These are phyloP conservation scores for Epichloe gansuensis DNA, from an alignment of 2,329 filamentous ascomycete genomes.

Conservation along the genomic window DNA sequence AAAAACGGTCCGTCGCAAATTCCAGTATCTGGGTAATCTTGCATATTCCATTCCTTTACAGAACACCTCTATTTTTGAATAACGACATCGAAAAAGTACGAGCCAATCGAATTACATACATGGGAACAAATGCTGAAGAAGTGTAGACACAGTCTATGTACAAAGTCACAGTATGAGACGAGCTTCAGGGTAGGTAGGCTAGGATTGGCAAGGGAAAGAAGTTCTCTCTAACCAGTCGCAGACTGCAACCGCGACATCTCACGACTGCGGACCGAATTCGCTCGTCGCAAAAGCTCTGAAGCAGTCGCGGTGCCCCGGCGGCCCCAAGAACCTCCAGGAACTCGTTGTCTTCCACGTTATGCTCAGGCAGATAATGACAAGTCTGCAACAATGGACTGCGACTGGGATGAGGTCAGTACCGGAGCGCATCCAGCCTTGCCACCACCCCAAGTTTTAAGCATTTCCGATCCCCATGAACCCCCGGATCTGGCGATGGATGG, in stretches of 20 bases:
- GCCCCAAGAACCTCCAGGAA: conserved; percentile 1
- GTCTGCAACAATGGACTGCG: conserved; percentile 46
- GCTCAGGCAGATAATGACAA: conserved; percentile 25
- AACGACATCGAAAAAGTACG: no score
- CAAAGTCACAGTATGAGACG: not conserved
- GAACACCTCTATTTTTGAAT: no score
- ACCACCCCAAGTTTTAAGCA: not conserved
- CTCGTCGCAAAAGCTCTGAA: conserved; percentile 1
- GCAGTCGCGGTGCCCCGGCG: conserved; percentile 6
- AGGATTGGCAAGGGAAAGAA: not conserved
- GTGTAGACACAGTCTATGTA: not conserved
- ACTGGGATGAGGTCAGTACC: conserved; percentile 50
- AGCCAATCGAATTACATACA: no score
- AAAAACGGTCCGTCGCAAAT: no score
- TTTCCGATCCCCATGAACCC: not conserved
- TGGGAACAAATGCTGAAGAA: no score
- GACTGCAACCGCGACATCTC: not conserved
- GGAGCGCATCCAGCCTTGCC: conserved; percentile 12
- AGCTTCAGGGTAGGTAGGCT: not conserved
- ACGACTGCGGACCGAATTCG: not conserved
- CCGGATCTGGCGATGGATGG: not conserved
- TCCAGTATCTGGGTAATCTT: no score
- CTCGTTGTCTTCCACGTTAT: conserved; percentile 16
- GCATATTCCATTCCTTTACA: no score
- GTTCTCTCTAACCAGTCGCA: not conserved